Evolutionary conservation across 1,139 yeast species (phyloP).

Genomic region (Candida sojae): DNA sequence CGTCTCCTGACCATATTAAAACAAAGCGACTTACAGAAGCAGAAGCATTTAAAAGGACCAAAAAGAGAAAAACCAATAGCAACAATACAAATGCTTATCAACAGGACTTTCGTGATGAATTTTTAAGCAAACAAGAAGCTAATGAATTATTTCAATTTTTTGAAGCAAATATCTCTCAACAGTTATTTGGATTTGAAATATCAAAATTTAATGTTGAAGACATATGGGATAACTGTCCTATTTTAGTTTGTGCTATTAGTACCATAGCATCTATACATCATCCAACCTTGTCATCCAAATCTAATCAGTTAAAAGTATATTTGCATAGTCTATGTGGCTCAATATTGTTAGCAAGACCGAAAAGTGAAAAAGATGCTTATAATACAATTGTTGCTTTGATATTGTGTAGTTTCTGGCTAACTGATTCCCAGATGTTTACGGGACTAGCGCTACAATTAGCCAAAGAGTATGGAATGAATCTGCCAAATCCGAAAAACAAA

Average conservation of each 20-base stretch:
- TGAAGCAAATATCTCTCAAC: slow-evolving; percentile 59
- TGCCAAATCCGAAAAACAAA: slow-evolving; percentile 31
- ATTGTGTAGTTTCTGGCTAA: slow-evolving; percentile 70
- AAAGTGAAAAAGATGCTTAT: slow-evolving; percentile 52
- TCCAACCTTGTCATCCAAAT: slow-evolving; percentile 42
- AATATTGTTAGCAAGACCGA: slow-evolving; percentile 43
- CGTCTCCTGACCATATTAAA: neutral
- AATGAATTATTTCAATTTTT: slow-evolving; percentile 52
- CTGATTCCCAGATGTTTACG: slow-evolving; percentile 65
- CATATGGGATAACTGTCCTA: slow-evolving; percentile 60
- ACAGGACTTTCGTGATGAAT: slow-evolving; percentile 39
- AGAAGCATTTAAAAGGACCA: neutral
- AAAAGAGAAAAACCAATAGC: slow-evolving; percentile 8
- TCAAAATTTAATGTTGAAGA: slow-evolving; percentile 50
- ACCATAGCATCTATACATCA: slow-evolving; percentile 68
- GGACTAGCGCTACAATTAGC: slow-evolving; percentile 70
- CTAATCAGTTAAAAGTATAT: slow-evolving; percentile 38
- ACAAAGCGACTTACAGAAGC: neutral
- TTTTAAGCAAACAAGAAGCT: slow-evolving; percentile 46
- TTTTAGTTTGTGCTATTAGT: slow-evolving; percentile 61
- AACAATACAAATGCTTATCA: slow-evolving; percentile 13
- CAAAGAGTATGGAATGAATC: slow-evolving; percentile 52
- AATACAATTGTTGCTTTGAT: slow-evolving; percentile 64
- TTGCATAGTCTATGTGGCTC: slow-evolving; percentile 49
- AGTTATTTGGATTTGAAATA: slow-evolving; percentile 66